Percentiles rank a stretch among this genome's conserved stretches.
These are phyloP conservation scores for Spathaspora arborariae DNA, from an alignment of 805 yeast species.

Conservation along the genomic window DNA sequence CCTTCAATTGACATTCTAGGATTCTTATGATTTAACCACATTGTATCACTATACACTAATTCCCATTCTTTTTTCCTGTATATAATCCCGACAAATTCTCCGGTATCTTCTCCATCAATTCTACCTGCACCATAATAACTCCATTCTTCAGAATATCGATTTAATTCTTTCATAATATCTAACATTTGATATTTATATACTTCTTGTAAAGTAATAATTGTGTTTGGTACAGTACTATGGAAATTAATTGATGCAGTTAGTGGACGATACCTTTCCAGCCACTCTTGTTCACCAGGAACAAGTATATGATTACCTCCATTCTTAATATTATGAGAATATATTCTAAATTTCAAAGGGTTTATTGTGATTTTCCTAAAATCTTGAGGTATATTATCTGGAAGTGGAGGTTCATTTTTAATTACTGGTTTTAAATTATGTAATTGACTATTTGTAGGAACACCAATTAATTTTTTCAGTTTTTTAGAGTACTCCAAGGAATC, in stretches of 20 bases:
- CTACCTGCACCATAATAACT: conserved; percentile 29
- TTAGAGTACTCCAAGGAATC: conserved; percentile 13
- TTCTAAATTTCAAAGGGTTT: conserved; percentile 20
- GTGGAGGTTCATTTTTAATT: conserved; percentile 6
- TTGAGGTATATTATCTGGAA: conserved; percentile 12
- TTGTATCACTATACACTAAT: conserved; percentile 22
- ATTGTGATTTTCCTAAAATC: conserved; percentile 9
- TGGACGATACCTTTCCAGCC: conserved; percentile 19
- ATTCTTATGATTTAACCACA: conserved; percentile 34
- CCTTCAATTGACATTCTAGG: conserved; percentile 29
- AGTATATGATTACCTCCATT: conserved; percentile 23
- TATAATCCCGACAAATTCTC: conserved; percentile 32
- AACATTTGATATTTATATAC: conserved; percentile 32
- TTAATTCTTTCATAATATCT: conserved; percentile 27
- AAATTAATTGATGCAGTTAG: conserved; percentile 22
- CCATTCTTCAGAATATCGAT: conserved; percentile 23
- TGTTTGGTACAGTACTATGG: conserved; percentile 16
- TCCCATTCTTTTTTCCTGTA: conserved; percentile 28
- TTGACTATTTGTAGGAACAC: conserved; percentile 5
- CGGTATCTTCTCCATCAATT: conserved; percentile 21
- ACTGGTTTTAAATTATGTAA: not conserved
- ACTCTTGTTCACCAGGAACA: conserved; percentile 23
- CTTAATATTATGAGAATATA: conserved; percentile 35
- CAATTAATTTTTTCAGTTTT: conserved; percentile 7
- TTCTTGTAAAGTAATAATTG: conserved; percentile 39